Evolutionary conservation across 2,329 filamentous ascomycete species (phyloP).

Genomic region (Metarhizium robertsii): DNA sequence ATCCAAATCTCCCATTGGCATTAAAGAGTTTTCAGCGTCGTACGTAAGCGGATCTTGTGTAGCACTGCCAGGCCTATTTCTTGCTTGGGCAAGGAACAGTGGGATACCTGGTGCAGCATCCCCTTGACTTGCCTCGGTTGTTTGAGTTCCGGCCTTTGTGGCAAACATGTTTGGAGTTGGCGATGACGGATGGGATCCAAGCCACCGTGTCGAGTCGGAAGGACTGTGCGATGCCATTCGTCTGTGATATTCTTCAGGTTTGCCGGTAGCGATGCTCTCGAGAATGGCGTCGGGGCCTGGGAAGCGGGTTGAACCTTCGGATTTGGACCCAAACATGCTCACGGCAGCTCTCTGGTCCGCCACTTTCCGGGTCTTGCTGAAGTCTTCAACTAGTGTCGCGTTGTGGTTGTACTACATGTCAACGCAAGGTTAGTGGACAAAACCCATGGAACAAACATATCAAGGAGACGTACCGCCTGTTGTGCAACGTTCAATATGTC

Average conservation of each 20-base stretch:
- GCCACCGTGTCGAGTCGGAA: neutral
- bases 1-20: constrained; percentile 13
- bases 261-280: constrained; percentile 14
- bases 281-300: constrained; percentile 18
- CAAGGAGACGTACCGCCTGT: constrained; percentile 15
- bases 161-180: neutral
- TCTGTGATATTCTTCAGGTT: constrained; percentile 12
- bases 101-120: constrained; percentile 17
- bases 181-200: neutral
- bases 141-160: neutral
- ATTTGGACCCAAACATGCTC: constrained; percentile 6
- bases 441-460: neutral
- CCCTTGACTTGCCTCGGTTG: constrained; percentile 4
- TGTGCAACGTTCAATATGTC: constrained; percentile 18
- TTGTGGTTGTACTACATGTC: constrained; percentile 18
- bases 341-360: constrained; percentile 12
- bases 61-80: constrained; percentile 10
- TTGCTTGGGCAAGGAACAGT: constrained; percentile 17
- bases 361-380: constrained; percentile 20
- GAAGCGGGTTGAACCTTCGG: constrained; percentile 10
- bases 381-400: constrained; percentile 20
- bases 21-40: constrained; percentile 12
- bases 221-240: constrained; percentile 3
- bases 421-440: constrained; percentile 3
- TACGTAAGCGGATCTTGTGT: constrained; percentile 12